Conservation (phyloP, 2,329 filamentous ascomycete species). For the Phialemoniopsis sp. region DNA sequence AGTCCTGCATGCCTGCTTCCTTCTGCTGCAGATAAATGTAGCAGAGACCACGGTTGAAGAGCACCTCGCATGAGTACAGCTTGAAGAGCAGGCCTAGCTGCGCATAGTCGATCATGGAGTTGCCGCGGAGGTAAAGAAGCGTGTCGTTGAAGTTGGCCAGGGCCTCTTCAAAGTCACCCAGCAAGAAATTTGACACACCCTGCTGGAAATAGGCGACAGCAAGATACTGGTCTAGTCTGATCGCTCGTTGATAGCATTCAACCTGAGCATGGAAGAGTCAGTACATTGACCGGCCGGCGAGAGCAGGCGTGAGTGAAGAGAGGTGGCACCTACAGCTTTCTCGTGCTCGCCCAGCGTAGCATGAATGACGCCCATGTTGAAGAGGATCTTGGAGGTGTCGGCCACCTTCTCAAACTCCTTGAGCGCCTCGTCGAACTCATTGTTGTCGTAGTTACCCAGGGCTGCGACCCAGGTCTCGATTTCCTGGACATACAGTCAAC, state of each 20-base stretch:
- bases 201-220: constrained; percentile 98
- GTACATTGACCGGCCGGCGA: constrained; percentile 2
- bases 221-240: constrained; percentile 88
- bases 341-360: constrained; percentile 94
- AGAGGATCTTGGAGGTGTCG: constrained; percentile 96
- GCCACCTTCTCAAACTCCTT: constrained; percentile 80
- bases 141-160: constrained; percentile 99
- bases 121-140: constrained; percentile 86
- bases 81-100: constrained; percentile 95
- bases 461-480: constrained; percentile 98
- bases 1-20: constrained; percentile 85
- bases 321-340: constrained; percentile 79
- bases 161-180: constrained; percentile 96
- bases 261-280: constrained; percentile 53
- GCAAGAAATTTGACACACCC: constrained; percentile 94
- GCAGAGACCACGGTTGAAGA: constrained; percentile 95
- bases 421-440: constrained; percentile 90
- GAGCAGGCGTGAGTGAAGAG: constrained; percentile 8
- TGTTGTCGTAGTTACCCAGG: constrained; percentile 89
- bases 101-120: constrained; percentile 97
- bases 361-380: constrained; percentile 98
- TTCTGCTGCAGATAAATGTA: constrained; percentile 96
- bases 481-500: constrained; percentile 56
- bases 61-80: constrained; percentile 92
- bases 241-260: constrained; percentile 89